These are phyloP conservation scores for Neurospora sp. DNA, from an alignment of 495 filamentous ascomycete genomes.

Conservation along the genomic window DNA sequence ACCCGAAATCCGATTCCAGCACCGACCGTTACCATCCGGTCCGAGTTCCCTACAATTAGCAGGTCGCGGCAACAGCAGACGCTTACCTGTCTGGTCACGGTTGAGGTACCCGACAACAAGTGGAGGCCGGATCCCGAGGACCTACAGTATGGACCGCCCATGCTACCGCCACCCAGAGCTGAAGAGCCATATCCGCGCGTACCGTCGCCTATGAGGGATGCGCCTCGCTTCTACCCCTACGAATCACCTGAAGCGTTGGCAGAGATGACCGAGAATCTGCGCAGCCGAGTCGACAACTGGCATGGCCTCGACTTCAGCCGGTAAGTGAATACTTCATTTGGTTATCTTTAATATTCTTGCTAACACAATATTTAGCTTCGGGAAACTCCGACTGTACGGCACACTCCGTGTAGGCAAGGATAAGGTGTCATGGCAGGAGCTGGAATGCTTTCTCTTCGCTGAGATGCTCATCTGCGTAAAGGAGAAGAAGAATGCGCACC, in stretches of 20 bases:
- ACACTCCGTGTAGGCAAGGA: constrained; percentile 94
- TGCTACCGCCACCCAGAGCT: constrained; percentile 26
- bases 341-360: background rate
- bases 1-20: constrained; percentile 87
- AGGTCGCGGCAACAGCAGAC: constrained; percentile 90
- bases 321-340: constrained; percentile 30
- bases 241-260: constrained; percentile 61
- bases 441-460: constrained; percentile 93
- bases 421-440: constrained; percentile 92
- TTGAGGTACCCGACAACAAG: constrained; percentile 88
- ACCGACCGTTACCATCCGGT: constrained; percentile 83
- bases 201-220: constrained; percentile 41
- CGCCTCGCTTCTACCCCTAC: constrained; percentile 47
- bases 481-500: constrained; percentile 67
- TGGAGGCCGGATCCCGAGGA: constrained; percentile 85
- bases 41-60: constrained; percentile 91
- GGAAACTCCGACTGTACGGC: constrained; percentile 84
- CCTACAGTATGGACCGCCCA: constrained; percentile 54
- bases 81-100: constrained; percentile 85
- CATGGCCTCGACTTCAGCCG: constrained; percentile 92
- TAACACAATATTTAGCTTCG: constrained; percentile 52
- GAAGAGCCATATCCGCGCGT: constrained; percentile 36
- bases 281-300: constrained; percentile 90
- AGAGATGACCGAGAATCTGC: constrained; percentile 78
- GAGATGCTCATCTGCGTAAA: constrained; percentile 99